A percentile compares a stretch with the other conserved stretches of the same genome.
phyloP scores from a whole-genome alignment of 2,329 filamentous ascomycete genomes.

The Xylariales sp. region DNA sequence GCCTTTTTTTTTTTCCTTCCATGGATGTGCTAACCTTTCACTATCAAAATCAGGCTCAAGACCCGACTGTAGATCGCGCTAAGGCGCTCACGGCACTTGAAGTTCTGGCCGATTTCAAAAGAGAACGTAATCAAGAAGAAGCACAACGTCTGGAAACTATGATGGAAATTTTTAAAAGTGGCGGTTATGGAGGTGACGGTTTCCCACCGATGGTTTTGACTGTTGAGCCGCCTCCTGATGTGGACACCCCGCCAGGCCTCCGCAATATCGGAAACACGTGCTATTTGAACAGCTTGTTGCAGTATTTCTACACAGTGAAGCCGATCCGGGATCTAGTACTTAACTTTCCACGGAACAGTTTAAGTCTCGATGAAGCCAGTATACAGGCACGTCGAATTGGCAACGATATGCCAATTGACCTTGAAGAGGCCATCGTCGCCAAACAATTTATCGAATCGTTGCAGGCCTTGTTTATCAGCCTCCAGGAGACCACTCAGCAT shows the following conservation, averaged over 20 bases:
- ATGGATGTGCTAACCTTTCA: neutral
- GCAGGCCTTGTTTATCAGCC: conserved; percentile 62
- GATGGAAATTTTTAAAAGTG: conserved; percentile 17
- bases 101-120: conserved; percentile 20
- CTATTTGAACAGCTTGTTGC: conserved; percentile 93
- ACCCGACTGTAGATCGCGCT: conserved; percentile 11
- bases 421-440: conserved; percentile 57
- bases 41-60: conserved; percentile 3
- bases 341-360: conserved; percentile 65
- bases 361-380: conserved; percentile 60
- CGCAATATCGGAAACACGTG: conserved; percentile 97
- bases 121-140: conserved; percentile 13
- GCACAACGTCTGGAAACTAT: conserved; percentile 17
- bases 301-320: conserved; percentile 89
- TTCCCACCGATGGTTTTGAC: neutral
- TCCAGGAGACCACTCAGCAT: conserved; percentile 58
- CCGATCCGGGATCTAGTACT: conserved; percentile 77
- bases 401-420: conserved; percentile 42
- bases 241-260: conserved; percentile 74
- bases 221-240: conserved; percentile 17
- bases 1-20: too few relatives aligned
- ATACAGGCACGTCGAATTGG: conserved; percentile 69
- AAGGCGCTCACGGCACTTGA: conserved; percentile 21
- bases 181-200: neutral
- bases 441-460: conserved; percentile 77